Evolutionary conservation across 2,329 filamentous ascomycete genomes (phyloP), one percentile per base, ranked within the genome.

Genomic region (Botrytis paeoniae): DNA sequence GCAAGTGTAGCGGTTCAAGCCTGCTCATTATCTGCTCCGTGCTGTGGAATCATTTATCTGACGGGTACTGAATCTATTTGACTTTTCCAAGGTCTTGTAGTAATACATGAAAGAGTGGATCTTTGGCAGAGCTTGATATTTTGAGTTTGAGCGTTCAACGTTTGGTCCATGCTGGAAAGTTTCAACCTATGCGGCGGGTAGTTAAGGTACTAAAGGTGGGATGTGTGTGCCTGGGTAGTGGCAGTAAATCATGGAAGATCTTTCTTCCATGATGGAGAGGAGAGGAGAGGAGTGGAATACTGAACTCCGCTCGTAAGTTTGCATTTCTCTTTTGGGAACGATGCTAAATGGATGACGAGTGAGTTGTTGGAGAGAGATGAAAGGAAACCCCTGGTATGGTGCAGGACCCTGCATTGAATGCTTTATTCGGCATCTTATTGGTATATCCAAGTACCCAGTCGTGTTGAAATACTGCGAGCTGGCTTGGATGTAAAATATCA

Each of bases 401-500:
- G 65, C 20, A 69, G 63, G 65, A 57, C 48, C 65, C 65, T 69
- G 65, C 63, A 66, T 66, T 45, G 29, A 22, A 43, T 29, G 61
- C 20, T 41, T 41, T 5, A 29, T 43, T 63, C 20, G 7, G 32
- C 18, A 25, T 61, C 35, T 18, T 39, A 14, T 39, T 25, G 37
- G 41, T n/a, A 39, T n/a, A 63, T 35, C 63, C 41, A 66, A 48
- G 43, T 66, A 63, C 37, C 37, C 9, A 43, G 2, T 32, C 25
- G 4, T 63, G n/a, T 8, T 63, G 37, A 43, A 9, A 43, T 29
- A 14, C 37, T 29, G n/a, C n/a, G 25, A 63, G 20, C 9, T 29
- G 61, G 37, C n/a, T 43, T 41, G 39, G 25, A 2, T 29, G n/a
- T 29, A 25, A 6, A 25, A 39, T 29, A 20, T 29, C 6, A 63